Conservation (phyloP, 768 basidiomycete species). For the Leccinum broughii region DNA sequence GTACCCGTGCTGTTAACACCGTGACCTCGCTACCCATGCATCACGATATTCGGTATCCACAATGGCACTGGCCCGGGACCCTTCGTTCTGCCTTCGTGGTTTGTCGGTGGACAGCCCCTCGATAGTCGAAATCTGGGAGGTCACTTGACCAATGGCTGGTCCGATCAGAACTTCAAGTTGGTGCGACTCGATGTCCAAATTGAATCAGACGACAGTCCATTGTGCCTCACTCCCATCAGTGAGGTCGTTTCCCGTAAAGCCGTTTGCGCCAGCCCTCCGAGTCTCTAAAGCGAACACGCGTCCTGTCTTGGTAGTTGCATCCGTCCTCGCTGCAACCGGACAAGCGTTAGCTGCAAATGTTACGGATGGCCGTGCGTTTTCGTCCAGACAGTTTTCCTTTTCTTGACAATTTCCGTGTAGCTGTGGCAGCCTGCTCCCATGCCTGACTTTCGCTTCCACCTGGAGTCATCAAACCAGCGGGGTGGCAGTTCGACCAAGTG, state of each 20-base stretch:
- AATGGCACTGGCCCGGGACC: not conserved
- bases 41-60: too few relatives aligned
- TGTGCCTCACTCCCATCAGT: not conserved
- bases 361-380: not conserved
- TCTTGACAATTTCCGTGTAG: not conserved
- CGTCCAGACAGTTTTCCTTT: not conserved
- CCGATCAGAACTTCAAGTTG: not conserved
- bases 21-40: not conserved
- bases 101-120: not conserved
- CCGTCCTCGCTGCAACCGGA: not conserved
- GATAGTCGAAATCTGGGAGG: not conserved
- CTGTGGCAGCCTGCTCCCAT: not conserved
- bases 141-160: not conserved
- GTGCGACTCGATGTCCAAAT: not conserved
- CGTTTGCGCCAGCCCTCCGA: not conserved
- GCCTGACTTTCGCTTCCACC: not conserved
- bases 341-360: not conserved
- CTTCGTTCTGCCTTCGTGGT: not conserved
- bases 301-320: not conserved
- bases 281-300: not conserved
- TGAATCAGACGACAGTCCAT: not conserved
- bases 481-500: constrained; percentile 4
- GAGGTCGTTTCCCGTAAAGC: not conserved
- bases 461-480: constrained; percentile 1
- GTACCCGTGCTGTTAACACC: not conserved